Conservation (phyloP, 2,329 filamentous ascomycete species). For the Aspergillus ibericus region DNA sequence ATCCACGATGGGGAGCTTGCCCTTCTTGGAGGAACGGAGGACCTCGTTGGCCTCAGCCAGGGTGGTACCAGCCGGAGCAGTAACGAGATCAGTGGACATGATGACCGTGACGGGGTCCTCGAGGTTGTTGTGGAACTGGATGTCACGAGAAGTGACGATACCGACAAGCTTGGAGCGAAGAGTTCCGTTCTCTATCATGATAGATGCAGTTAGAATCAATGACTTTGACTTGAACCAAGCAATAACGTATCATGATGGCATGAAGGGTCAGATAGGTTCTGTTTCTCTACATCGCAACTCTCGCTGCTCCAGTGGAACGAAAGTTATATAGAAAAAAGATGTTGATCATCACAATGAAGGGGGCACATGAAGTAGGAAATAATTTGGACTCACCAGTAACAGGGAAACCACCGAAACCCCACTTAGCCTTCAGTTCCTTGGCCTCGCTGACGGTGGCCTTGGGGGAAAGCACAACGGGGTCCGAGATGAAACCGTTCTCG, state of each 20-base stretch:
- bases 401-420: constrained; percentile 97
- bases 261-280: constrained; percentile 50
- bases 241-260: not conserved
- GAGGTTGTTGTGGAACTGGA: constrained; percentile 86
- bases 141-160: constrained; percentile 96
- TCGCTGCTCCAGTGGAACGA: constrained; percentile 99
- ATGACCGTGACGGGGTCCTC: constrained; percentile 76
- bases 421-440: constrained; percentile 90
- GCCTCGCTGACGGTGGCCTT: constrained; percentile 88
- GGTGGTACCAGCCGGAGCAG: constrained; percentile 77
- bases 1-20: constrained; percentile 93
- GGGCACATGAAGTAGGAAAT: constrained; percentile 15
- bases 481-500: constrained; percentile 98
- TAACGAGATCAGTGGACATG: constrained; percentile 95
- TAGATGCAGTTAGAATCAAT: constrained; percentile 21
- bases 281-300: constrained; percentile 79
- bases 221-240: not conserved
- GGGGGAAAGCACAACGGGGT: constrained; percentile 87
- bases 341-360: constrained; percentile 69
- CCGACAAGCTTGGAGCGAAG: constrained; percentile 94
- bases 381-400: constrained; percentile 78
- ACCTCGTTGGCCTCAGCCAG: constrained; percentile 89
- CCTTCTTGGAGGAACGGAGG: constrained; percentile 94
- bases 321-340: constrained; percentile 81
- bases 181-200: constrained; percentile 73